Evolutionary conservation across 2,329 filamentous ascomycete species (phyloP).

Genomic region (Rutstroemia sp.): DNA sequence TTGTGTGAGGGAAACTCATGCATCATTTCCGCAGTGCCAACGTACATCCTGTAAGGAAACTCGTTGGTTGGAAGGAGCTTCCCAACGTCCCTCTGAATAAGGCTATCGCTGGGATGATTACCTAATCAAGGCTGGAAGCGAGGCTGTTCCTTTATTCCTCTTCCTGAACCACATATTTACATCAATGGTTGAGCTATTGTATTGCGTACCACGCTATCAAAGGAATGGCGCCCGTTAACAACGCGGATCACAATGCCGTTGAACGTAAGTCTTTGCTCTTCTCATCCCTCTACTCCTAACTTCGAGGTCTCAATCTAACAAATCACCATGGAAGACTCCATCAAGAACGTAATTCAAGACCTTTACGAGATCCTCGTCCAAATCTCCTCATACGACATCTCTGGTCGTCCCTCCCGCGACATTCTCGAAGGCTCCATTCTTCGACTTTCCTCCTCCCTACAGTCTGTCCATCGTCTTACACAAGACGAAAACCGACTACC

Average conservation of each 20-base stretch:
- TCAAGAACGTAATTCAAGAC: slow-evolving; percentile 56
- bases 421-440: slow-evolving; percentile 39
- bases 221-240: slow-evolving; percentile 8
- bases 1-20: neutral
- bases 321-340: slow-evolving; percentile 26
- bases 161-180: neutral
- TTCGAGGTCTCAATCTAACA: neutral
- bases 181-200: neutral
- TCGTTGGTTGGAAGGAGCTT: no score
- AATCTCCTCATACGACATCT: slow-evolving; percentile 51
- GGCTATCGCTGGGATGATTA: neutral
- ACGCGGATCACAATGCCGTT: slow-evolving; percentile 1
- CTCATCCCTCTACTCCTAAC: no score
- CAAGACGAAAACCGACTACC: slow-evolving; percentile 38
- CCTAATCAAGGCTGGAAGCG: neutral
- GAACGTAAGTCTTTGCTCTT: neutral
- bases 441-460: slow-evolving; percentile 3
- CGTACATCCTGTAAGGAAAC: neutral
- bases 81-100: no score
- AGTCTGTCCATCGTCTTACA: slow-evolving; percentile 20
- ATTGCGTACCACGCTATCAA: neutral
- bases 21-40: neutral
- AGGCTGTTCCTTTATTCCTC: neutral
- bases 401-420: slow-evolving; percentile 41
- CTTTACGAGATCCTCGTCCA: slow-evolving; percentile 59